These are phyloP conservation scores for Epichloe brachyelytri DNA, from an alignment of 2,329 filamentous ascomycete genomes.

Conservation along the genomic window DNA sequence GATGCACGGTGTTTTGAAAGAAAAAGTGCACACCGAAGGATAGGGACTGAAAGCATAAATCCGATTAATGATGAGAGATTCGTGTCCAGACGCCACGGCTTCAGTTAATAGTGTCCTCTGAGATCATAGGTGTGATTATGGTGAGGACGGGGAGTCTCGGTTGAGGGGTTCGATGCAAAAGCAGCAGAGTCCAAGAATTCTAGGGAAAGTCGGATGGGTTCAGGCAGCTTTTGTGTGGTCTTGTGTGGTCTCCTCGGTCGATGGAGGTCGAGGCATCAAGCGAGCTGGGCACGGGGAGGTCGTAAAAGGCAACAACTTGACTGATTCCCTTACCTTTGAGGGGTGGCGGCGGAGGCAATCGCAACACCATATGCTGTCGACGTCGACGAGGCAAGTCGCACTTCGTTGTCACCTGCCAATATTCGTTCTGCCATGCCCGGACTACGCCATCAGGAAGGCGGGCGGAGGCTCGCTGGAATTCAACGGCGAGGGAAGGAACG, in stretches of 20 bases:
- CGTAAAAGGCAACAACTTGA: neutral
- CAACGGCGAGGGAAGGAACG: slow-evolving; percentile 7
- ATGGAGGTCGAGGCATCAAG: neutral
- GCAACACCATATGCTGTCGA: slow-evolving; percentile 19
- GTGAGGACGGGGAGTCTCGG: neutral
- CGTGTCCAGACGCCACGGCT: neutral
- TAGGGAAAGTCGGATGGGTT: neutral
- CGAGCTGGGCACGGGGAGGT: neutral
- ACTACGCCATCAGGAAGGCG: slow-evolving; percentile 51
- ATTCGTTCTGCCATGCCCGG: slow-evolving; percentile 53
- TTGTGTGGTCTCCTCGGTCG: neutral
- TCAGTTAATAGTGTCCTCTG: neutral
- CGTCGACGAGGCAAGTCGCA: slow-evolving; percentile 34
- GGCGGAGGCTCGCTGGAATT: slow-evolving; percentile 16
- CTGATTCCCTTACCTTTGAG: slow-evolving; percentile 12
- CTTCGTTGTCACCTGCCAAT: slow-evolving; percentile 41
- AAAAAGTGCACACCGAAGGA: neutral
- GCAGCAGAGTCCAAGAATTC: neutral
- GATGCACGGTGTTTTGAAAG: neutral
- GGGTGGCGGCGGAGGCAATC: slow-evolving; percentile 13
- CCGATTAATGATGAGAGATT: neutral
- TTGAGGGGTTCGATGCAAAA: neutral
- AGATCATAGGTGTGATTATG: neutral
- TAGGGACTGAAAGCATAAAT: neutral
- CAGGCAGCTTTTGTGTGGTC: neutral